Evolutionary conservation across 768 basidiomycete species (phyloP), one percentile per base, ranked within the genome.

Genomic region (Collybiopsis luxurians): DNA sequence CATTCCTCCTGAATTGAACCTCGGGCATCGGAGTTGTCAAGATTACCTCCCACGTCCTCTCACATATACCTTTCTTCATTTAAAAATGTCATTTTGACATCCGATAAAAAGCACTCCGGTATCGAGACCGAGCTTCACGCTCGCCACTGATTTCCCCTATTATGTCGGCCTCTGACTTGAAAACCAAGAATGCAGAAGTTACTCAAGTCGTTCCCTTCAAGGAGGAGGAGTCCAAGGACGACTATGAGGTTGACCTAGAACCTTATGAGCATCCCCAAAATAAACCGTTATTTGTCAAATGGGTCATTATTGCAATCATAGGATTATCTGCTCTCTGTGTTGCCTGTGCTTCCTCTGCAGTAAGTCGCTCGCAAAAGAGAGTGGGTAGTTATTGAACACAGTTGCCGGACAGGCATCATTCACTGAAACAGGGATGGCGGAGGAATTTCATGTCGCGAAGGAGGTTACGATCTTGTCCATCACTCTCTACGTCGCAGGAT

Each of bases 361-460:
- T 82, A 53, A 39, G 83, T 74, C 26, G 31, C 11, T 19, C 7
- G 10, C 15, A 15, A 43, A 36, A 56, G 9, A 38, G 4, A 7
- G 24, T 19, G 12, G 15, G n/a, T 40, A 1, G 4, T 26, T 36
- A 17, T 36, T 42, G 21, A 53, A 30, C 13, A 53, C 19, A 30
- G 19, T 36, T 23, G 3, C 26, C 24, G 5, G 1, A 26, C 24
- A 86, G 86, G 81, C 86, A 12, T 72, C 81, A 0, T 84, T 83
- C 50, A 82, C 90, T 1, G 89, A 92, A 69, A 63, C 65, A 0
- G 85, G 82, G 0, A 74, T 89, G 46, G 73, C 83, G 31, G 55
- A 65, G 12, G 77, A 80, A 12, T 78, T 86, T 51, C 68, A 74
- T 40, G 75, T 83, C 38, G 72, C 75, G 2, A 71, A 75, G 44